Percentiles rank a stretch among this genome's conserved stretches.
Evolutionary conservation across 352 stramenopile genomes (phyloP).

Genomic region (Phytopythium vexans): DNA sequence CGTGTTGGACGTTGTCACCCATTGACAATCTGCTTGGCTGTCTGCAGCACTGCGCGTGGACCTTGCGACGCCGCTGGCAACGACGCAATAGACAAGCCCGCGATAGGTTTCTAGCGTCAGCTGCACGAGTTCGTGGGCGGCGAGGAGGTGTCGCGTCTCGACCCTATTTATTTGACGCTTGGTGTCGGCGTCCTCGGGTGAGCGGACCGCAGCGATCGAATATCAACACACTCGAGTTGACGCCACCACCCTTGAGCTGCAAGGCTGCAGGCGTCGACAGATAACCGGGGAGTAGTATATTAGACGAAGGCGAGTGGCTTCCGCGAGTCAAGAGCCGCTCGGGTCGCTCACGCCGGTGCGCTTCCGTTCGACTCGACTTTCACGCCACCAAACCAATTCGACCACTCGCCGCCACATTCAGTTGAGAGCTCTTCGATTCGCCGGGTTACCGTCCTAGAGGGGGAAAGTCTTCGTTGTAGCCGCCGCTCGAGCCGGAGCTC

Average conservation of each 20-base stretch:
- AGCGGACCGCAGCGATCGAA: too few species aligned
- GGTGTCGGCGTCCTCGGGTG: too few species aligned
- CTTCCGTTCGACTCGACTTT: too few species aligned
- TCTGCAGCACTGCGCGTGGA: not conserved
- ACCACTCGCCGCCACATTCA: too few species aligned
- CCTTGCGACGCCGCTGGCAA: slow-evolving; percentile 1
- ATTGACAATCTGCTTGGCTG: not conserved
- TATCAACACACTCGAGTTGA: too few species aligned
- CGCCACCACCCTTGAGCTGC: too few species aligned
- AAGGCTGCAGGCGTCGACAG: too few species aligned
- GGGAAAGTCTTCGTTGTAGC: slow-evolving; percentile 73
- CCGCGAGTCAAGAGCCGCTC: too few species aligned
- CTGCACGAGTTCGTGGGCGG: not conserved
- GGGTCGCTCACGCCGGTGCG: too few species aligned
- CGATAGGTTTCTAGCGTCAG: not conserved
- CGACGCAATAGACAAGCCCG: not conserved
- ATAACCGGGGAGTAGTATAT: not conserved
- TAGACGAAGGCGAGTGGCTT: not conserved
- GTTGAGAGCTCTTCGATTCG: slow-evolving; percentile 10
- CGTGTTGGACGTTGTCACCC: not conserved
- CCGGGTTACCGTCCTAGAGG: slow-evolving; percentile 51
- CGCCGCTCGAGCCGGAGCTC: slow-evolving; percentile 13
- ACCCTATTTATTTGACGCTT: too few species aligned
- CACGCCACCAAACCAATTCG: too few species aligned
- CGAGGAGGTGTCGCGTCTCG: too few species aligned